Conservation (phyloP, 768 basidiomycete species). For the Xerocomus brunneocitrinus region DNA sequence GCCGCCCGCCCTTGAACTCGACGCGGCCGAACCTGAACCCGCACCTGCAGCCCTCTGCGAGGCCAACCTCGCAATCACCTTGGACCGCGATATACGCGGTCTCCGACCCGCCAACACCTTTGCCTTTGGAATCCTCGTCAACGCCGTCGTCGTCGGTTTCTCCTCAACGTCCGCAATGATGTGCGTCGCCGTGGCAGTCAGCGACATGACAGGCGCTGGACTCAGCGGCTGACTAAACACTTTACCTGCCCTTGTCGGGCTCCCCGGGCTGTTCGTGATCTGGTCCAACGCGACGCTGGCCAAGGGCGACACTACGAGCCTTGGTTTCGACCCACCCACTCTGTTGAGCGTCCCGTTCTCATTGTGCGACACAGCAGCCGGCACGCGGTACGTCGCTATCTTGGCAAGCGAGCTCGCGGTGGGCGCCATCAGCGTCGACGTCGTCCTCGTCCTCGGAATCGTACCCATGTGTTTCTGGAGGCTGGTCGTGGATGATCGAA, state of each 20-base stretch:
- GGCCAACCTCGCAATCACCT: conserved; percentile 71
- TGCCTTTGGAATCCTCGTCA: conserved; percentile 22
- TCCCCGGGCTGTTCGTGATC: conserved; percentile 32
- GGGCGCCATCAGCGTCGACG: conserved; percentile 61
- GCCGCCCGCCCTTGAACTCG: conserved; percentile 23
- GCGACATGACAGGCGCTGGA: conserved; percentile 25
- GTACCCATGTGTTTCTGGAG: conserved; percentile 5
- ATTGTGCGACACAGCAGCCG: not conserved
- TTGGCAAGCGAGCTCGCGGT: conserved; percentile 77
- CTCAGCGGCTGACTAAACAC: conserved; percentile 55
- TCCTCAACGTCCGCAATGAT: conserved; percentile 13
- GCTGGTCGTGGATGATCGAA: conserved; percentile 4
- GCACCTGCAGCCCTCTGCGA: conserved; percentile 55
- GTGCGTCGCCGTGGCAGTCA: conserved; percentile 29
- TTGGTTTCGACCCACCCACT: conserved; percentile 13
- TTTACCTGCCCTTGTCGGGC: conserved; percentile 22
- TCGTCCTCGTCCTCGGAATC: conserved; percentile 26
- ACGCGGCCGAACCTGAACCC: conserved; percentile 9
- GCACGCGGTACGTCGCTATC: conserved; percentile 26
- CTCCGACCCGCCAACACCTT: conserved; percentile 45
- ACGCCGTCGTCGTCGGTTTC: not conserved
- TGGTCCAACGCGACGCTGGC: conserved; percentile 25
- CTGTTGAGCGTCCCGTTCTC: conserved; percentile 15
- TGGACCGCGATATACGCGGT: conserved; percentile 77
- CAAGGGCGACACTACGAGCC: conserved; percentile 8